Evolutionary conservation across 2,329 filamentous ascomycete genomes (phyloP), one percentile per base, ranked within the genome.

Genomic region (Rosellinia necatrix): DNA sequence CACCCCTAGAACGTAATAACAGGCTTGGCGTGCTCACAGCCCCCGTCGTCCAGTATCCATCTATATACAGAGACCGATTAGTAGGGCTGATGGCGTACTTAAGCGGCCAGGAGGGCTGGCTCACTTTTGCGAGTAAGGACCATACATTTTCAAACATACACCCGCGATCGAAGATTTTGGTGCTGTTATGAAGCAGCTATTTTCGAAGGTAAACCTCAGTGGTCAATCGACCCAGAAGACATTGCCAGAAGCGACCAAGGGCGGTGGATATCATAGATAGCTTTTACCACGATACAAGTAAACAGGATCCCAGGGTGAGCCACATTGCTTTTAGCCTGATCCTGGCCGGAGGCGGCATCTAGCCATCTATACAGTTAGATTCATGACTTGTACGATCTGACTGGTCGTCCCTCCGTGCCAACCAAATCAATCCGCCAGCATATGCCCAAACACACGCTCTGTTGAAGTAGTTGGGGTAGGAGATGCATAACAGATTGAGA

Each of bases 1-100:
- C 22, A 42, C 7, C 38, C n/a, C 38, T 49, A 49, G 30, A 19
- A 19, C 10, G 25, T 24, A 7, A 5, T 21, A 30, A 30, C 40
- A 9, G 15, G 48, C 53, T 56, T 56, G 41, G 42, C 48, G 35
- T 38, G 8, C 35, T 38, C 53, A 52, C 48, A 47, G 48, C 48
- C 53, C 47, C 53, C 15, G 4, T 47, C 21, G 17, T 43, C 27
- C 5, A 35, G n/a, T n/a, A n/a, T n/a, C n/a, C n/a, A n/a, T n/a
- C n/a, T n/a, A n/a, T n/a, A n/a, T n/a, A n/a, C n/a, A n/a, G n/a
- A n/a, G n/a, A n/a, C n/a, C n/a, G n/a, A n/a, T n/a, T n/a, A n/a
- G n/a, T n/a, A n/a, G n/a, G n/a, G 27, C 34, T 15, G 21, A 42
- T 15, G 19, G 43, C 15, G 25, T 15, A 29, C n/a, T 30, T 48